These are phyloP conservation scores for Citrullus mucosospermus DNA, from an alignment of 306 rosid species.

Conservation along the genomic window DNA sequence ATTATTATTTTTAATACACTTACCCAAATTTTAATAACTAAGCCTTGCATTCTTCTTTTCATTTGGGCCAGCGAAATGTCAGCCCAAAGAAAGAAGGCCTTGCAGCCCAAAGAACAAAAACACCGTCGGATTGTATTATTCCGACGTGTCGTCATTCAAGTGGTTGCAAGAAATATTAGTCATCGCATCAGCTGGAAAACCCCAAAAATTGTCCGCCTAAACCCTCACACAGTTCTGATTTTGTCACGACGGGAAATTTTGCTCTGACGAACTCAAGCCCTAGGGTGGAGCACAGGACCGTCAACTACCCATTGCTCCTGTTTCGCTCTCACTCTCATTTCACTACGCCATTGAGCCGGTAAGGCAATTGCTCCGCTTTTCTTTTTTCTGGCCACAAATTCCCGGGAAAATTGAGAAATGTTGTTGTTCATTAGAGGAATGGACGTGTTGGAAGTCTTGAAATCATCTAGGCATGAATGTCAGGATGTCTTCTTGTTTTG, in stretches of 20 bases:
- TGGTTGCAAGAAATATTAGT: background rate
- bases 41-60: too few relatives aligned
- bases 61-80: too few relatives aligned
- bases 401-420: background rate
- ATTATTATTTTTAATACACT: too few relatives aligned
- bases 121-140: background rate
- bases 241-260: background rate
- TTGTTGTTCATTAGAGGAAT: background rate
- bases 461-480: background rate
- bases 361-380: background rate
- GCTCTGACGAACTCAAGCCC: background rate
- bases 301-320: background rate
- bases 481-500: background rate
- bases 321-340: background rate
- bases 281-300: background rate
- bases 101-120: background rate
- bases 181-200: background rate
- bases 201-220: background rate
- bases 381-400: background rate
- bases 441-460: background rate
- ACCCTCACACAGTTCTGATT: constrained; percentile 7
- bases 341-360: background rate
- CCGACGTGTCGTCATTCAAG: background rate
- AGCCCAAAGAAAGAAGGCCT: background rate
- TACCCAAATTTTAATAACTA: too few relatives aligned